Base-by-base conservation (phyloP, 2,329 filamentous ascomycete genomes). In the Cadophora luteo-olivacea region DNA sequence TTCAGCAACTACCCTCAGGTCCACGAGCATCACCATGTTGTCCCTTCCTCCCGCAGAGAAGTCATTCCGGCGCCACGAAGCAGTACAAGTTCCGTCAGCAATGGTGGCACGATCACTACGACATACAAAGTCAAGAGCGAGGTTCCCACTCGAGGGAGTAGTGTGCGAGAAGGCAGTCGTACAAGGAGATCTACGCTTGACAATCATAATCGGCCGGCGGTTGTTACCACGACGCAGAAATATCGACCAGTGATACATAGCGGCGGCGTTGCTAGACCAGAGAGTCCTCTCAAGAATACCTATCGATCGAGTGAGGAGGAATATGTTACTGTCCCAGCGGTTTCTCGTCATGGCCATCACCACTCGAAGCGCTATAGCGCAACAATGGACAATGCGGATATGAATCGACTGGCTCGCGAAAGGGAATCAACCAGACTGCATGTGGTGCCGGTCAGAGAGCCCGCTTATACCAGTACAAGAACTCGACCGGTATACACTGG, bases 111-210 rank as follows among this genome's bases (percentile, higher is more conserved):
- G 72, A 80, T 85, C 11, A 84, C 85, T 22, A 86, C 85, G 61
- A 85, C 86, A 12, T 89, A 89, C 74, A 84, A 85, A 64, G 82
- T 87, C 65, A 82, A 82, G 66, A 83, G 85, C 60, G 87, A 89
- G 54, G 81, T 84, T 45, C 67, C 84, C 24, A 75, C 81, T 49
- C 82, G 85, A 69, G 83, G 80, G 68, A 80, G 82, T 60, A 85
- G 80, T 73, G 78, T 82, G 49, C 84, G 84, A 70, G 85, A 86
- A 36, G 77, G 79, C 45, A 81, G 82, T 75, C 83, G 84, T 32
- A 80, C 78, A 64, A 83, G 84, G 66, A 77, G 76, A 8, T 81
- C 83, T 0, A 86, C 85, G 0, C 70, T 87, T 29, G 87, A 89
- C 66, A 79, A 83, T 16, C 75, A 80, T 29, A 77, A 79, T 48